phyloP scores from a whole-genome alignment of 164 flowering plant species.

The Santalum album region DNA sequence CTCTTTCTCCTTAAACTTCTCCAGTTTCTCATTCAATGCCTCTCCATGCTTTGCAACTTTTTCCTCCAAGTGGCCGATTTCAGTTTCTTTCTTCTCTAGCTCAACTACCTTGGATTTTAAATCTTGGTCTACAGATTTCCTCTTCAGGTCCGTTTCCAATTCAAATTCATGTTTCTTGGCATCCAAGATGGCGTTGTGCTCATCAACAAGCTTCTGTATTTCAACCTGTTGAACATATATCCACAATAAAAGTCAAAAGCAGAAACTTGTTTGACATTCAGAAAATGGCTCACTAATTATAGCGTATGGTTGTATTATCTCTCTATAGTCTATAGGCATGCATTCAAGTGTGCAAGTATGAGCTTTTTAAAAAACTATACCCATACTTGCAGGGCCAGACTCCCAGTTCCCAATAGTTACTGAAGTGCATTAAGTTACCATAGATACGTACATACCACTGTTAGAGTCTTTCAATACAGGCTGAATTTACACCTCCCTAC shows the following conservation, averaged over 20 bases:
- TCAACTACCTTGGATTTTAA: conserved; percentile 24
- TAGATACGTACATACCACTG: too few relatives aligned
- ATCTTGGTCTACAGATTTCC: conserved; percentile 29
- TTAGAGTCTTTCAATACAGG: too few relatives aligned
- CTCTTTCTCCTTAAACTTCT: conserved; percentile 37
- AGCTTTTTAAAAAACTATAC: too few relatives aligned
- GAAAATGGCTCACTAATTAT: too few relatives aligned
- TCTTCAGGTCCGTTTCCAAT: conserved; percentile 28
- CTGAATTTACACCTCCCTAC: too few relatives aligned
- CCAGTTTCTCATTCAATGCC: conserved; percentile 31
- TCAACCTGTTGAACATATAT: conserved; percentile 11
- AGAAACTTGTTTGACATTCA: not conserved
- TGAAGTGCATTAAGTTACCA: too few relatives aligned
- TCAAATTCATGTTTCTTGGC: conserved; percentile 31
- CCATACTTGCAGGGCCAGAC: too few relatives aligned
- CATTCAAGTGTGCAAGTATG: too few relatives aligned
- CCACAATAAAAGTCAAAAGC: not conserved
- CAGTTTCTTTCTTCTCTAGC: conserved; percentile 34
- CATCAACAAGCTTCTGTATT: conserved; percentile 31
- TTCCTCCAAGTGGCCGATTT: conserved; percentile 30
- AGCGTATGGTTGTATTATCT: too few relatives aligned
- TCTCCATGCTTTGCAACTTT: conserved; percentile 31
- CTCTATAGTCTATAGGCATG: too few relatives aligned
- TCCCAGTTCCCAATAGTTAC: too few relatives aligned
- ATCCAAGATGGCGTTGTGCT: conserved; percentile 26